Conservation (phyloP, 2,329 filamentous ascomycete species). For the Sporothrix pseudoabietina region DNA sequence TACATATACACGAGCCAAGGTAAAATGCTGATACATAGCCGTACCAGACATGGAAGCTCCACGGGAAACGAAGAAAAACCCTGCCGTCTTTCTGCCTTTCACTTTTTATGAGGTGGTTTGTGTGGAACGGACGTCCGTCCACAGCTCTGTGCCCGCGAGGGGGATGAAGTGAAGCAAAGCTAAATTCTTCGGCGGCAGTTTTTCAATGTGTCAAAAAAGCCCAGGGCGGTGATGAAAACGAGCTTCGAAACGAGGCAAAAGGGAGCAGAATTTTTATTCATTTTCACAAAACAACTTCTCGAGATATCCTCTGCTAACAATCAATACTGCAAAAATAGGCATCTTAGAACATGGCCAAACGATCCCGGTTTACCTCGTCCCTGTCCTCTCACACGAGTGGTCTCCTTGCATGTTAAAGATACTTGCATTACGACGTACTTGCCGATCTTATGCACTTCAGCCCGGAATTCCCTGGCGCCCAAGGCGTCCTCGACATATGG, state of each 20-base stretch:
- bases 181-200: constrained; percentile 8
- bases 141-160: neutral
- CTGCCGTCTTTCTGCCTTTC: neutral
- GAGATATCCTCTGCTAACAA: neutral
- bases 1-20: constrained; percentile 9
- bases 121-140: constrained; percentile 25
- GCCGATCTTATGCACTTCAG: constrained; percentile 24
- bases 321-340: neutral
- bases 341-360: constrained; percentile 7
- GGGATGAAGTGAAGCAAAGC: neutral
- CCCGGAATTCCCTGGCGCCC: constrained; percentile 4
- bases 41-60: constrained; percentile 23
- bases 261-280: neutral
- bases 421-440: neutral
- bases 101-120: neutral
- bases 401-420: neutral
- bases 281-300: neutral
- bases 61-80: constrained; percentile 10
- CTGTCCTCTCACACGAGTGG: neutral
- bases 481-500: neutral
- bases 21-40: constrained; percentile 26
- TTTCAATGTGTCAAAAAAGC: neutral
- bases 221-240: neutral
- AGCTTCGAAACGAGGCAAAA: constrained; percentile 9
- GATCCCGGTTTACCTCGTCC: neutral